Evolutionary conservation across 352 stramenopile species (phyloP).

Genomic region (Phytopythium oedochilum): DNA sequence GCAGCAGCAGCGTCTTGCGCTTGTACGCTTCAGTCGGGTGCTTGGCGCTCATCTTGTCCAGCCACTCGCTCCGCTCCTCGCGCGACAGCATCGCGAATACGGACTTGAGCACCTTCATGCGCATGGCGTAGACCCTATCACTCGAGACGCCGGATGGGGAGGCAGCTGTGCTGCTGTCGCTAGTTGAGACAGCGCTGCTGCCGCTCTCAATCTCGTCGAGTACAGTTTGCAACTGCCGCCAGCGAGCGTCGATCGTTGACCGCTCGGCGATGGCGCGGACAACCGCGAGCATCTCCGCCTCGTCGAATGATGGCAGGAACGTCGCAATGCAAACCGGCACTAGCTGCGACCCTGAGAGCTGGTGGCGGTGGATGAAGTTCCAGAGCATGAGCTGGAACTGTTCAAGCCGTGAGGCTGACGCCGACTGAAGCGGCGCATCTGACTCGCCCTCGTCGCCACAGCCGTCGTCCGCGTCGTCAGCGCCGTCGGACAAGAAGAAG

Average conservation of each 20-base stretch:
- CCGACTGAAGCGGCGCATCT: constrained; percentile 7
- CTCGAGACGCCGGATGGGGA: too few relatives aligned
- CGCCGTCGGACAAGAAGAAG: constrained; percentile 6
- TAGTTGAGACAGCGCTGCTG: background rate
- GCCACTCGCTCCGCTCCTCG: constrained; percentile 43
- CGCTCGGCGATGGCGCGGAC: constrained; percentile 36
- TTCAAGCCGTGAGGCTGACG: constrained; percentile 26
- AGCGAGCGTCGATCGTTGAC: constrained; percentile 27
- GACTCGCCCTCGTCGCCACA: constrained; percentile 14
- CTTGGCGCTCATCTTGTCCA: constrained; percentile 46
- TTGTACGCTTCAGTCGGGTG: constrained; percentile 35
- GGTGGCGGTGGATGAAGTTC: constrained; percentile 55
- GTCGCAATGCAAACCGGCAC: constrained; percentile 32
- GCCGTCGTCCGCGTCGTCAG: constrained; percentile 8
- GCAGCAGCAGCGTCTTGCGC: constrained; percentile 19
- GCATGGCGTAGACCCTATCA: constrained; percentile 19
- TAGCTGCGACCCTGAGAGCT: constrained; percentile 38
- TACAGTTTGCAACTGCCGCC: constrained; percentile 37
- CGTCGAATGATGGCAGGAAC: constrained; percentile 40
- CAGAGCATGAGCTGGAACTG: constrained; percentile 56
- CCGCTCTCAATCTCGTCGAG: constrained; percentile 34
- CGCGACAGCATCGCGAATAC: constrained; percentile 48
- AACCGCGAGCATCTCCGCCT: constrained; percentile 33
- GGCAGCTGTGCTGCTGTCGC: background rate
- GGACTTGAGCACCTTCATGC: constrained; percentile 46